Percentiles rank a stretch among this genome's conserved stretches.
phyloP scores from a whole-genome alignment of 2,329 filamentous ascomycete genomes.

The Trichoderma semiorbis region DNA sequence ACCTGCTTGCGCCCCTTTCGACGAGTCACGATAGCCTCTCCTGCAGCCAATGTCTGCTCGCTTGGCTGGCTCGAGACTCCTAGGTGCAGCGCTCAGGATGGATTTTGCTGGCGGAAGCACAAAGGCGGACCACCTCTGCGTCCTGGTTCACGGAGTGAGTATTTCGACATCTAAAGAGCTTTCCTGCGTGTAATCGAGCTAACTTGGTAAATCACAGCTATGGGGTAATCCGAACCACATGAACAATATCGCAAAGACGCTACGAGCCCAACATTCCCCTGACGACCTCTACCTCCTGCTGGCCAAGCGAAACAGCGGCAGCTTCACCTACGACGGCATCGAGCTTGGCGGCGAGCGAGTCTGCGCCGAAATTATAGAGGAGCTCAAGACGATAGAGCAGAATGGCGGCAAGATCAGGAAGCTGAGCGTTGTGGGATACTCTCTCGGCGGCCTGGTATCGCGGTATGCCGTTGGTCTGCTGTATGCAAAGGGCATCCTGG shows the following conservation, averaged over 20 bases:
- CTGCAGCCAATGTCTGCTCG: conserved; percentile 11
- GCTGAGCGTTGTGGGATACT: conserved; percentile 86
- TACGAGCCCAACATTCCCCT: conserved; percentile 58
- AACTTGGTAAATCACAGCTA: conserved; percentile 44
- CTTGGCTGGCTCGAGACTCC: conserved; percentile 11
- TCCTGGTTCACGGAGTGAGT: conserved; percentile 72
- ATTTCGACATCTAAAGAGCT: background rate
- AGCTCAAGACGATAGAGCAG: conserved; percentile 53
- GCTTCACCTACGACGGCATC: conserved; percentile 68
- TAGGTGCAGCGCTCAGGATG: conserved; percentile 12
- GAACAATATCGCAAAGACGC: conserved; percentile 60
- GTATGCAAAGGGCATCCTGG: conserved; percentile 74
- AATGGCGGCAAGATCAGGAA: conserved; percentile 71
- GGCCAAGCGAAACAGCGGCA: conserved; percentile 69
- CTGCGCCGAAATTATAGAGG: conserved; percentile 63
- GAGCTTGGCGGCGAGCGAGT: conserved; percentile 66
- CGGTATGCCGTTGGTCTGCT: conserved; percentile 84
- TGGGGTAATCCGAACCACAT: conserved; percentile 80
- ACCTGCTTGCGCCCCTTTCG: conserved; percentile 6
- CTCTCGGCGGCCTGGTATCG: conserved; percentile 79
- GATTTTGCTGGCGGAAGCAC: conserved; percentile 46
- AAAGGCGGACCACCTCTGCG: conserved; percentile 67
- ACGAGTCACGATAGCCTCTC: background rate
- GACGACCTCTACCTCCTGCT: conserved; percentile 68
- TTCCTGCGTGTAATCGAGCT: conserved; percentile 15